Percentiles rank a stretch among this genome's conserved stretches.
phyloP scores from a whole-genome alignment of 192 early-diverging fungal genomes.

The Coemansia javaensis region DNA sequence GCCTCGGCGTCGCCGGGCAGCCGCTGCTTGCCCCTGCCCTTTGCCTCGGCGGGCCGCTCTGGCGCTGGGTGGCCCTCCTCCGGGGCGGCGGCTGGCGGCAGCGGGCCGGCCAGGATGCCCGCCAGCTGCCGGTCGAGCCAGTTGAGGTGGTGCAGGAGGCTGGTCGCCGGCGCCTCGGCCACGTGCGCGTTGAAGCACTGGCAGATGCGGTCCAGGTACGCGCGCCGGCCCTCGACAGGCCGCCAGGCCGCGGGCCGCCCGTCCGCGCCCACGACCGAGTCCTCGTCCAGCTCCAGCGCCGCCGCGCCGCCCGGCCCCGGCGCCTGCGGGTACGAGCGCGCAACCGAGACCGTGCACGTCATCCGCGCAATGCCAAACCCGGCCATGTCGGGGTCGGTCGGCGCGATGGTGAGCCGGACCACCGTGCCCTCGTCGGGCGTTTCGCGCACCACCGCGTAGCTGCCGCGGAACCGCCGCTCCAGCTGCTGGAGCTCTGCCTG shows the following conservation, averaged over 20 bases:
- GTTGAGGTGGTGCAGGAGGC: slow-evolving; percentile 49
- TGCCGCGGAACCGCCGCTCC: slow-evolving; percentile 42
- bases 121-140: slow-evolving; percentile 52
- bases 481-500: slow-evolving; percentile 45
- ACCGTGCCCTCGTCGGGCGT: slow-evolving; percentile 2
- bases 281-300: slow-evolving; percentile 15
- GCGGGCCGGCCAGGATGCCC: slow-evolving; percentile 13
- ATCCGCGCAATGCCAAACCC: slow-evolving; percentile 23
- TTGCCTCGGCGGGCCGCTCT: background rate
- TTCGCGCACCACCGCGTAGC: slow-evolving; percentile 15
- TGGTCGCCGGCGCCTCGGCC: slow-evolving; percentile 7
- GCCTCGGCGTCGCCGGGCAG: slow-evolving; percentile 12
- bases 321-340: slow-evolving; percentile 12
- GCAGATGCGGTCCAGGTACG: slow-evolving; percentile 19
- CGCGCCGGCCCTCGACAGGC: slow-evolving; percentile 9
- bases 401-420: slow-evolving; percentile 22
- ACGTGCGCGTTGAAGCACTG: slow-evolving; percentile 25
- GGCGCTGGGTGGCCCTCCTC: too few species aligned
- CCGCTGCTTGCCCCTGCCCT: background rate
- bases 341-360: slow-evolving; percentile 12
- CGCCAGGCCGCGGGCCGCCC: slow-evolving; percentile 29
- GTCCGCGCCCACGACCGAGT: slow-evolving; percentile 32
- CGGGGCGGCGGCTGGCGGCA: slow-evolving; percentile 2
- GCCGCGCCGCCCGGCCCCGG: too few species aligned
- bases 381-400: slow-evolving; percentile 38